Evolutionary conservation across 345 rosid species (phyloP).

Genomic region (Acer yangbiense): DNA sequence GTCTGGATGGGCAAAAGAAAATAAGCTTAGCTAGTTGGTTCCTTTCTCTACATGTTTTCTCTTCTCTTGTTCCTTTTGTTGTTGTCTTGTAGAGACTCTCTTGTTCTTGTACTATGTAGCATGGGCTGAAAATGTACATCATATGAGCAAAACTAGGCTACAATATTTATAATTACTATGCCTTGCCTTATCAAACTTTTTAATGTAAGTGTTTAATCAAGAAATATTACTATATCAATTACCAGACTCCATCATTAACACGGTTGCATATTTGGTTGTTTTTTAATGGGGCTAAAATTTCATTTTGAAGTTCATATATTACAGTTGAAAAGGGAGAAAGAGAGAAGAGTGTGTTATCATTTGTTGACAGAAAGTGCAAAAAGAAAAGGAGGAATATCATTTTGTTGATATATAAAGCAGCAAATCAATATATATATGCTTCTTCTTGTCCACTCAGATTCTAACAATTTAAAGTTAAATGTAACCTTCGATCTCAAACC

Average conservation of each 20-base stretch:
- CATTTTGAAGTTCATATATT: neutral
- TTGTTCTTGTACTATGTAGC: neutral
- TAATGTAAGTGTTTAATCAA: slow-evolving; percentile 8
- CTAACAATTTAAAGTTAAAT: neutral
- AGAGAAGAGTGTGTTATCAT: neutral
- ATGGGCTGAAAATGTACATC: neutral
- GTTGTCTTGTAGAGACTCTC: neutral
- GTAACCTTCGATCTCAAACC: too few species aligned
- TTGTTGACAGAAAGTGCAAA: neutral
- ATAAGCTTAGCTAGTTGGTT: slow-evolving; percentile 13
- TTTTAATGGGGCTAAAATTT: neutral
- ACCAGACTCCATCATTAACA: neutral
- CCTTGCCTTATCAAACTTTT: slow-evolving; percentile 4
- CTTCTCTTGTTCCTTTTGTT: neutral
- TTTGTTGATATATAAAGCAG: neutral
- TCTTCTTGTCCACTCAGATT: neutral
- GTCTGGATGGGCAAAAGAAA: slow-evolving; percentile 34
- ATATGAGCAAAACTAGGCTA: neutral
- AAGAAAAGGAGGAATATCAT: too few species aligned
- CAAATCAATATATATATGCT: neutral
- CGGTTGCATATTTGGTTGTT: neutral
- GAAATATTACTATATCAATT: neutral
- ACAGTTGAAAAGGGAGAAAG: too few species aligned
- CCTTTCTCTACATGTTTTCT: neutral
- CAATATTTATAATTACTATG: slow-evolving; percentile 8